phyloP scores from a whole-genome alignment of 2,329 filamentous ascomycete species.

The Aspergillus aculeatinus region DNA sequence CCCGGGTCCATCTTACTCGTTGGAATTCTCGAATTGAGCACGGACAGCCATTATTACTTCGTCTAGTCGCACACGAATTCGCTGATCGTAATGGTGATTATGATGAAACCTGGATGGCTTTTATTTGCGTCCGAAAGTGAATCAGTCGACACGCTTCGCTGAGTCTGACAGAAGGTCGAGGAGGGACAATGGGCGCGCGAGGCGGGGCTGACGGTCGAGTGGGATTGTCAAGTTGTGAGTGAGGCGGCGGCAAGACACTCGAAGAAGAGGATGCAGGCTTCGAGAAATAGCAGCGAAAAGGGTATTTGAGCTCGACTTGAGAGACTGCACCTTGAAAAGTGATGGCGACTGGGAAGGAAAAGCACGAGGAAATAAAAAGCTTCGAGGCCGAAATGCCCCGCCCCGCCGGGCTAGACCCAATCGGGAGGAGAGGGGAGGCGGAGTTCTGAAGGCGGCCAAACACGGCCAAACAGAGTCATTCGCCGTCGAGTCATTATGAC shows the following conservation, averaged over 20 bases:
- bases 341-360: constrained; percentile 4
- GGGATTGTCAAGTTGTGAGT: background rate
- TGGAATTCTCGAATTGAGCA: constrained; percentile 52
- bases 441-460: constrained; percentile 12
- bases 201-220: background rate
- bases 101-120: background rate
- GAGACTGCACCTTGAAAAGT: background rate
- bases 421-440: constrained; percentile 9
- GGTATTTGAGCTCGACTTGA: background rate
- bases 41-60: constrained; percentile 46
- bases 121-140: background rate
- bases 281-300: background rate
- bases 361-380: constrained; percentile 12
- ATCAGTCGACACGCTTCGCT: background rate
- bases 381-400: constrained; percentile 8
- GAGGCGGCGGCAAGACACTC: background rate
- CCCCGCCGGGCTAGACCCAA: constrained; percentile 19
- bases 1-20: constrained; percentile 39
- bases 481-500: constrained; percentile 18
- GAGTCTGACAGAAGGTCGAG: background rate
- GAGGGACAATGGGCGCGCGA: background rate
- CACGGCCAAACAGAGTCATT: constrained; percentile 13
- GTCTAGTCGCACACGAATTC: background rate
- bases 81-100: background rate
- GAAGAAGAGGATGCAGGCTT: background rate